Evolutionary conservation across 192 early-diverging fungal species (phyloP).

Genomic region (Coemansia javaensis): DNA sequence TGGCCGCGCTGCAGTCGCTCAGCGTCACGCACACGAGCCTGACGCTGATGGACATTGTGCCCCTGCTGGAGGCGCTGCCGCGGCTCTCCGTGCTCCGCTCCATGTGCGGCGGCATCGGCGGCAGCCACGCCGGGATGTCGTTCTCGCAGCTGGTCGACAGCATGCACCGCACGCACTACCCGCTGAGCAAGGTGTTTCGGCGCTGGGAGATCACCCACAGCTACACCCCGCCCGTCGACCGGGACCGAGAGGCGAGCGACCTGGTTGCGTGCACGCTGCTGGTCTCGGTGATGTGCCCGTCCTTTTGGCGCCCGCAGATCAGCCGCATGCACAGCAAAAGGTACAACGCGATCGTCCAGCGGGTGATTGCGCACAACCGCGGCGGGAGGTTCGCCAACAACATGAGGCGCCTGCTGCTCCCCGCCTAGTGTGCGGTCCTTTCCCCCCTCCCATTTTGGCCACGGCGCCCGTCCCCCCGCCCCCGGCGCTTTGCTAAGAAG

Average conservation of each 20-base stretch:
- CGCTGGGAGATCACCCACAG: constrained; percentile 10
- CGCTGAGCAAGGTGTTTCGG: constrained; percentile 4
- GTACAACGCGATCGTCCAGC: constrained; percentile 4
- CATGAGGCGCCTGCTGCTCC: neutral
- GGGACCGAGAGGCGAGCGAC: neutral
- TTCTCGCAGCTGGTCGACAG: constrained; percentile 1
- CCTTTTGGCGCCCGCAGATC: neutral
- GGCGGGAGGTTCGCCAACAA: neutral
- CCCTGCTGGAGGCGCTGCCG: constrained; percentile 1
- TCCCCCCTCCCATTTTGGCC: too few species aligned
- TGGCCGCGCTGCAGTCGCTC: neutral
- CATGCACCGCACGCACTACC: constrained; percentile 14
- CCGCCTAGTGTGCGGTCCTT: too few species aligned
- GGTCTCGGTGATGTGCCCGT: constrained; percentile 8
- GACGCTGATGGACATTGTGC: constrained; percentile 3
- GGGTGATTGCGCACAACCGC: neutral
- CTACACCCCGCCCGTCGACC: neutral
- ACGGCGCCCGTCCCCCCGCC: too few species aligned
- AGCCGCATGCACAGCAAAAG: neutral
- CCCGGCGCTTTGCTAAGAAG: too few species aligned
- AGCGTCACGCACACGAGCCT: constrained; percentile 3
- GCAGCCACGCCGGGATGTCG: constrained; percentile 2
- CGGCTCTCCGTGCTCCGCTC: constrained; percentile 3
- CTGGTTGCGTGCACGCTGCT: constrained; percentile 7
- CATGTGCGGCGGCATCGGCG: constrained; percentile 10